A percentile compares a stretch with the other conserved stretches of the same genome.
Conservation (phyloP, 2,329 filamentous ascomycete genomes). For the Stemphylium vesicarium region DNA sequence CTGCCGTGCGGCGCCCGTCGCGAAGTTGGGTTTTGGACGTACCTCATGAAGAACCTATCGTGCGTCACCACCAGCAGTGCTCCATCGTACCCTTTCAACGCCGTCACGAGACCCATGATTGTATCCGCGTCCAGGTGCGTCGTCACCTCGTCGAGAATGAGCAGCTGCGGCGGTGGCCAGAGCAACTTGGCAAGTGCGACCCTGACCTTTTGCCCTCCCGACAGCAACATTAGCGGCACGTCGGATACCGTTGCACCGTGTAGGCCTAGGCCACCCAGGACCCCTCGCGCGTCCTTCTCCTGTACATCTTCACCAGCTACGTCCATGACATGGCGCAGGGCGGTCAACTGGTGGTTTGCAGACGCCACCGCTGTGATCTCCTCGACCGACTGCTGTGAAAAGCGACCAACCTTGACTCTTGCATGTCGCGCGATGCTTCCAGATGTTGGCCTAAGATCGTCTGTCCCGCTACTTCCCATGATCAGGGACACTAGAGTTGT, state of each 20-base stretch:
- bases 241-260: conserved; percentile 74
- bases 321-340: conserved; percentile 66
- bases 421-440: conserved; percentile 72
- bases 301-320: conserved; percentile 60
- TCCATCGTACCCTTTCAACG: conserved; percentile 72
- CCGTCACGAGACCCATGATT: conserved; percentile 72
- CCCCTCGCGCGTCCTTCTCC: conserved; percentile 71
- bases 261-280: conserved; percentile 73
- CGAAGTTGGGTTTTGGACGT: conserved; percentile 34
- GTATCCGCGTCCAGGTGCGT: conserved; percentile 87
- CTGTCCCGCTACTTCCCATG: conserved; percentile 56
- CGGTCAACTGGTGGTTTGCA: conserved; percentile 63
- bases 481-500: conserved; percentile 77
- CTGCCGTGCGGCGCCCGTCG: neutral
- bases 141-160: conserved; percentile 81
- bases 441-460: conserved; percentile 58
- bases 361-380: conserved; percentile 64
- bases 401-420: conserved; percentile 73
- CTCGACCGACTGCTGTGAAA: conserved; percentile 81
- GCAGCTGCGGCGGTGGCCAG: conserved; percentile 71
- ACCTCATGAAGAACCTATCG: conserved; percentile 79
- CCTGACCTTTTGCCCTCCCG: conserved; percentile 75
- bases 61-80: conserved; percentile 80
- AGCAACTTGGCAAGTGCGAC: conserved; percentile 72
- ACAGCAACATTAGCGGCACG: conserved; percentile 74